phyloP scores from a whole-genome alignment of 257 asterid species.

The Nicotiana knightiana region DNA sequence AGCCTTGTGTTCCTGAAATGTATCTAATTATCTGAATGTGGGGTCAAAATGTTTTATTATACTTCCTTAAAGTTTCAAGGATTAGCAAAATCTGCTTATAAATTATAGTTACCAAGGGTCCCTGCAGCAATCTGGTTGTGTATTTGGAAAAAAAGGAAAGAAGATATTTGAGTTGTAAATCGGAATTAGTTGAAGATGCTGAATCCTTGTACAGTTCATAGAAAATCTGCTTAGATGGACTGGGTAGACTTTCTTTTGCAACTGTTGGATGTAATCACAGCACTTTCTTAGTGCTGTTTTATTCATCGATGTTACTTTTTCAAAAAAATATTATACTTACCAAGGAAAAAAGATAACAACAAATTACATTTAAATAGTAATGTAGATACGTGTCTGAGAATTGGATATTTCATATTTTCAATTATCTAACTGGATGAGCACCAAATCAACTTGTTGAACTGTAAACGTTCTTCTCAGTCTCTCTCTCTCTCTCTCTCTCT shows the following conservation, averaged over 20 bases:
- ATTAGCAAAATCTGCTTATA: neutral
- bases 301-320: too few species aligned
- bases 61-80: neutral
- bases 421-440: neutral
- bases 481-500: neutral
- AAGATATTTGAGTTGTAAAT: too few species aligned
- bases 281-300: too few species aligned
- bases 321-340: neutral
- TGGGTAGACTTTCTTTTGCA: too few species aligned
- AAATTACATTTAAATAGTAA: neutral
- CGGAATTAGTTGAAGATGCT: too few species aligned
- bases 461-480: neutral
- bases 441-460: neutral
- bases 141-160: too few species aligned
- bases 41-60: neutral
- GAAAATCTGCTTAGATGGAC: too few species aligned
- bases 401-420: neutral
- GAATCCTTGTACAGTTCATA: too few species aligned
- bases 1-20: neutral
- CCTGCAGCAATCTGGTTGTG: too few species aligned
- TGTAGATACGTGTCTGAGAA: neutral
- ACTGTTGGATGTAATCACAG: too few species aligned
- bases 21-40: neutral
- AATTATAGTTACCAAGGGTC: neutral
- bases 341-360: neutral